phyloP scores from a whole-genome alignment of 192 early-diverging fungal genomes.

The Coemansia biformis region DNA sequence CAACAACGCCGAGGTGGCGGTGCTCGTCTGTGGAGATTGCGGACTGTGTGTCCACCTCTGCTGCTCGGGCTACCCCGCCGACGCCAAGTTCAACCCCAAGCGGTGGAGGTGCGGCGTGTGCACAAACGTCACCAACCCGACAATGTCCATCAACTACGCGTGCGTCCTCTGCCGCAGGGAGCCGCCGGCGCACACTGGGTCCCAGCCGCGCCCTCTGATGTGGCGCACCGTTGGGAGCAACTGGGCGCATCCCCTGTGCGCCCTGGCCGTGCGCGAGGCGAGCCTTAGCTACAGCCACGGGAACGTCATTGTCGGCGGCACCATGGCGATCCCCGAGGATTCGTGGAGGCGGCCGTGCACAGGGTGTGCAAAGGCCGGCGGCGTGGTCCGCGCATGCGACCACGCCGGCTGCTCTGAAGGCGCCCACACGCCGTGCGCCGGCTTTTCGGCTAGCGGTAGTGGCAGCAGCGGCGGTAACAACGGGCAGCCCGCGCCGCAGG shows the following conservation, averaged over 20 bases:
- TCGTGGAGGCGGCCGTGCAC: conserved; percentile 32
- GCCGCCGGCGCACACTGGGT: background rate
- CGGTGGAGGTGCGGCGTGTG: conserved; percentile 59
- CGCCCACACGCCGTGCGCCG: conserved; percentile 26
- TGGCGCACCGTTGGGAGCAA: conserved; percentile 69
- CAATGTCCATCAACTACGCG: conserved; percentile 56
- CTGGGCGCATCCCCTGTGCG: conserved; percentile 72
- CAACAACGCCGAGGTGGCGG: conserved; percentile 2
- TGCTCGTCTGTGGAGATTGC: conserved; percentile 40
- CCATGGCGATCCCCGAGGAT: conserved; percentile 17
- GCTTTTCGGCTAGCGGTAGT: background rate
- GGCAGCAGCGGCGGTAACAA: background rate
- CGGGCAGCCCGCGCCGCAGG: background rate
- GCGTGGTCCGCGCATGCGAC: conserved; percentile 19
- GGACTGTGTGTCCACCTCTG: conserved; percentile 43
- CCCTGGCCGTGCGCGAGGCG: conserved; percentile 55
- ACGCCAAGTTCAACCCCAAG: conserved; percentile 17
- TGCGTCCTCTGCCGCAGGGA: conserved; percentile 60
- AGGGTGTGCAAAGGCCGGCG: conserved; percentile 12
- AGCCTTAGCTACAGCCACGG: conserved; percentile 35
- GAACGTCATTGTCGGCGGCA: conserved; percentile 25
- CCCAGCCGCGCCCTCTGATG: conserved; percentile 44
- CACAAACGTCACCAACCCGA: conserved; percentile 56
- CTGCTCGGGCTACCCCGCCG: conserved; percentile 38
- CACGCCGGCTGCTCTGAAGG: conserved; percentile 14